A percentile compares a stretch with the other conserved stretches of the same genome.
Evolutionary conservation across 129 eudicot species (phyloP).

Genomic region (Pulicaria dysenterica): DNA sequence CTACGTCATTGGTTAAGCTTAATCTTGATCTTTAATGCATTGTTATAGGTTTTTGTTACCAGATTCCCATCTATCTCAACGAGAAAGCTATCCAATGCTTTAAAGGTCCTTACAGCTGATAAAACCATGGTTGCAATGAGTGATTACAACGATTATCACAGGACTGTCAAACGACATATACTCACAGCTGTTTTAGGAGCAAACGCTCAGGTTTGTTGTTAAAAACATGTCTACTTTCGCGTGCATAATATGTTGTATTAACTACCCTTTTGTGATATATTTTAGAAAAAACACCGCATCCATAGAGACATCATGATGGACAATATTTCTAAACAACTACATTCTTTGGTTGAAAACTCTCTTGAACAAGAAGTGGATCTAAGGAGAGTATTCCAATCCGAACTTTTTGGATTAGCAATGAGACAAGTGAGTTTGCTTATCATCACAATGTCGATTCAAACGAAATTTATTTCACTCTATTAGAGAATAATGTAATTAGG

Average conservation of each 20-base stretch:
- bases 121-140: conserved; percentile 90
- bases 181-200: conserved; percentile 70
- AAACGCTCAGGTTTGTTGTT: conserved; percentile 70
- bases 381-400: conserved; percentile 64
- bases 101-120: conserved; percentile 70
- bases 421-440: conserved; percentile 62
- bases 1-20: neutral
- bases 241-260: neutral
- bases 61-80: conserved; percentile 83
- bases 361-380: conserved; percentile 57
- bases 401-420: conserved; percentile 78
- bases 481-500: no score
- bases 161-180: conserved; percentile 53
- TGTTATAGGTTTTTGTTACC: conserved; percentile 76
- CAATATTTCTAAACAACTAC: conserved; percentile 46
- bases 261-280: neutral
- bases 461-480: no score
- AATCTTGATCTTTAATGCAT: neutral
- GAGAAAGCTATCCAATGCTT: conserved; percentile 66
- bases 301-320: conserved; percentile 64
- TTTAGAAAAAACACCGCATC: conserved; percentile 64
- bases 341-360: conserved; percentile 33
- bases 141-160: conserved; percentile 83
- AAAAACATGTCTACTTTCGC: neutral
- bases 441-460: neutral